These are phyloP conservation scores for Scleroderma bovista DNA, from an alignment of 768 basidiomycete species.

Conservation along the genomic window DNA sequence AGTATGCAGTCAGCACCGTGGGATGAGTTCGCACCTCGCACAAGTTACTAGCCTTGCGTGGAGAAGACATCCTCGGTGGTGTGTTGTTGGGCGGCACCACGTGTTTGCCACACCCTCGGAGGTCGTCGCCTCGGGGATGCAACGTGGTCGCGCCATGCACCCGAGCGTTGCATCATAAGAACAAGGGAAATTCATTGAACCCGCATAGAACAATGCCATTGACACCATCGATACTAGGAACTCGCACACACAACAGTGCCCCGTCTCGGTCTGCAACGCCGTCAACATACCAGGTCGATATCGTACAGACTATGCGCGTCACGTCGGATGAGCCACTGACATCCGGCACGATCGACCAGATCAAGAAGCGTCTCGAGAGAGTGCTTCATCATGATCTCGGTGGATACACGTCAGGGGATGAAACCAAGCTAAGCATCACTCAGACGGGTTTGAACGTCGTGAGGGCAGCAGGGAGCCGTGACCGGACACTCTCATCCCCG, in stretches of 20 bases:
- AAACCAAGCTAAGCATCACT: slow-evolving; percentile 22
- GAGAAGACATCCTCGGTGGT: slow-evolving; percentile 4
- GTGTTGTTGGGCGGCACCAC: slow-evolving; percentile 8
- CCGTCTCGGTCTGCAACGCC: slow-evolving; percentile 6
- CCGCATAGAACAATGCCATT: background rate
- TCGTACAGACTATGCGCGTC: slow-evolving; percentile 26
- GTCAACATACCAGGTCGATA: slow-evolving; percentile 23
- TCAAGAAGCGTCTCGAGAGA: slow-evolving; percentile 24
- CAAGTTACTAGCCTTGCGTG: slow-evolving; percentile 10
- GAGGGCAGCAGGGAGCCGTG: slow-evolving; percentile 3
- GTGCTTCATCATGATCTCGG: slow-evolving; percentile 16
- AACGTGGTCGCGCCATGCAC: slow-evolving; percentile 12
- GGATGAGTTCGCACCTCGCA: slow-evolving; percentile 24
- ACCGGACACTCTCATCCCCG: background rate
- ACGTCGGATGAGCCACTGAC: slow-evolving; percentile 23
- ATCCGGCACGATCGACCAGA: slow-evolving; percentile 20
- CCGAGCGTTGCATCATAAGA: background rate
- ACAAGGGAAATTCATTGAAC: background rate
- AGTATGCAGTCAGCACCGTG: no score
- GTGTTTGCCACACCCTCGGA: slow-evolving; percentile 16
- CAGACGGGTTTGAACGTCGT: slow-evolving; percentile 23
- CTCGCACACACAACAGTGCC: no score
- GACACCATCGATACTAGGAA: background rate
- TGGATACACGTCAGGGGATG: slow-evolving; percentile 26
- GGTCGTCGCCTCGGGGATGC: slow-evolving; percentile 9